Percentiles rank a stretch among this genome's conserved stretches.
These are phyloP conservation scores for Picea abies DNA, from an alignment of 83 land plant species.

Conservation along the genomic window DNA sequence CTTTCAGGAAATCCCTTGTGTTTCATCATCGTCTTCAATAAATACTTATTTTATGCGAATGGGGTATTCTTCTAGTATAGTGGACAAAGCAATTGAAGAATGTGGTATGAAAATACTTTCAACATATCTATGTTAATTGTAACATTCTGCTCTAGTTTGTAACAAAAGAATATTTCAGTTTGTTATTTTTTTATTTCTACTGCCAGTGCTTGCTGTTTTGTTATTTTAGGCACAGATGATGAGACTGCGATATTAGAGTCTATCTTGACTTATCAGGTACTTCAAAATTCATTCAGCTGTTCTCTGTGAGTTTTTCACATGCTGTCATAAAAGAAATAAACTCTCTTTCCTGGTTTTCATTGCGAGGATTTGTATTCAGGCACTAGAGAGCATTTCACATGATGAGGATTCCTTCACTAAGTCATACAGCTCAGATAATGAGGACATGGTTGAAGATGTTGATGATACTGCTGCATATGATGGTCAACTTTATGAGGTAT, in stretches of 20 bases:
- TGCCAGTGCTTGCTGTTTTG: neutral
- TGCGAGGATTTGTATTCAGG: neutral
- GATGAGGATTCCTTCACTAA: neutral
- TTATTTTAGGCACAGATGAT: conserved; percentile 1
- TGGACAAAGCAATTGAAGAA: conserved; percentile 12
- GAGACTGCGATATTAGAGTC: conserved; percentile 12
- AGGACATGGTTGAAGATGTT: neutral
- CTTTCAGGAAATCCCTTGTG: neutral
- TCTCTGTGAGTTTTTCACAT: neutral
- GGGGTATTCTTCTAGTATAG: neutral
- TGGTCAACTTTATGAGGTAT: conserved; percentile 11
- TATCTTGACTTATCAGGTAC: conserved; percentile 13
- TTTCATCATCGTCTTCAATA: neutral
- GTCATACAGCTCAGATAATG: neutral
- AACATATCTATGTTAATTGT: neutral
- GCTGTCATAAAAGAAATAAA: neutral
- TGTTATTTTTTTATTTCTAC: neutral
- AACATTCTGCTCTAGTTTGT: neutral
- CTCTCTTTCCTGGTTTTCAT: neutral
- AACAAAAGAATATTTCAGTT: neutral
- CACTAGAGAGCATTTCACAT: neutral
- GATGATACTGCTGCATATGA: neutral
- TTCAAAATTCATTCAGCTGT: neutral
- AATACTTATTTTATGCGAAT: neutral
- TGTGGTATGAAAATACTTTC: conserved; percentile 6